phyloP scores from a whole-genome alignment of 768 basidiomycete species.

The Lepiota brunneoincarnata region DNA sequence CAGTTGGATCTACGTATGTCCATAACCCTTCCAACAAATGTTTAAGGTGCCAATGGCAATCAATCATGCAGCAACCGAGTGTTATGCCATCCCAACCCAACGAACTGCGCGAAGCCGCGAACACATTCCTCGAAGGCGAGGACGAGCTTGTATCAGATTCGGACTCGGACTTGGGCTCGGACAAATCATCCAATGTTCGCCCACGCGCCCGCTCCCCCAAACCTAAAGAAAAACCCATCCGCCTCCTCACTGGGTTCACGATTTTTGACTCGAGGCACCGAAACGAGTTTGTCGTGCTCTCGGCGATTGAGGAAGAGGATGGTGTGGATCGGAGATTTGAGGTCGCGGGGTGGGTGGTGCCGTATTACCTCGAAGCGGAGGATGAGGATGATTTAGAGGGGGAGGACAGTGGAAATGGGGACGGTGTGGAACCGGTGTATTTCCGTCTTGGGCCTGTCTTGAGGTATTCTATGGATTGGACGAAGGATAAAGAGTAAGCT shows the following conservation, averaged over 20 bases:
- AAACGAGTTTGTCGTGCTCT: conserved; percentile 46
- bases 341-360: conserved; percentile 52
- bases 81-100: neutral
- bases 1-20: conserved; percentile 12
- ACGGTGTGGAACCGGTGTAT: conserved; percentile 33
- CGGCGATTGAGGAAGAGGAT: conserved; percentile 41
- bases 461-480: conserved; percentile 50
- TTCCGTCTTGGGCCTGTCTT: conserved; percentile 48
- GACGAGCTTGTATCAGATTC: conserved; percentile 1
- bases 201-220: neutral
- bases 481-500: conserved; percentile 48
- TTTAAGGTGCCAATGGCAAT: neutral
- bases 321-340: conserved; percentile 40
- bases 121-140: conserved; percentile 9
- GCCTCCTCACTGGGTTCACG: conserved; percentile 53
- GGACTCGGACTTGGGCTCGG: neutral
- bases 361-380: conserved; percentile 42
- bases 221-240: conserved; percentile 11
- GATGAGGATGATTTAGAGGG: conserved; percentile 54
- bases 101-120: neutral
- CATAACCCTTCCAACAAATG: neutral
- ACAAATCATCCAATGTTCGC: neutral
- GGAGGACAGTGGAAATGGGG: conserved; percentile 60
- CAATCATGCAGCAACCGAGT: conserved; percentile 1
- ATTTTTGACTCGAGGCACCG: conserved; percentile 55